A percentile compares a stretch with the other conserved stretches of the same genome.
Evolutionary conservation across 192 early-diverging fungal species (phyloP).

Genomic region (Mortierella antarctica): DNA sequence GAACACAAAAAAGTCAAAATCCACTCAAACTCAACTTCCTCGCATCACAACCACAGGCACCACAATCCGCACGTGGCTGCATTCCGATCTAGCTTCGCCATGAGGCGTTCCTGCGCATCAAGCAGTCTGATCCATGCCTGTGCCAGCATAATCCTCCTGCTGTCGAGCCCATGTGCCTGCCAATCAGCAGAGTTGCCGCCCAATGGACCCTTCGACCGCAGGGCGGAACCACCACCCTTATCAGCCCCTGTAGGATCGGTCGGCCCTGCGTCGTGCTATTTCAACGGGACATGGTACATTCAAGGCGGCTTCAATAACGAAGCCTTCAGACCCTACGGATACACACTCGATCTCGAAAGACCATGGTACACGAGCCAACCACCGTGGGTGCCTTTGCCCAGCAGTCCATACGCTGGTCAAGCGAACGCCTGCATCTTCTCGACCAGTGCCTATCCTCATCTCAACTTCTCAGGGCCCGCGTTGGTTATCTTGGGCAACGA

Average conservation of each 20-base stretch:
- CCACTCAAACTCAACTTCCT: no score
- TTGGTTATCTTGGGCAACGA: slow-evolving; percentile 22
- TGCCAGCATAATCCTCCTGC: no score
- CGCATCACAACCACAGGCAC: no score
- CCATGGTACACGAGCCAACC: slow-evolving; percentile 12
- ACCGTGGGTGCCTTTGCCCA: slow-evolving; percentile 1
- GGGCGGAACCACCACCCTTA: background rate
- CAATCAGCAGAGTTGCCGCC: no score
- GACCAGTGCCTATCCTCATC: background rate
- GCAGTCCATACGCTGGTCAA: no score
- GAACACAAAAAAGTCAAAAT: no score
- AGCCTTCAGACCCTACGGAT: background rate
- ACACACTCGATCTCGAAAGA: slow-evolving; percentile 8
- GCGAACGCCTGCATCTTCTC: slow-evolving; percentile 1
- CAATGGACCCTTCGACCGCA: no score
- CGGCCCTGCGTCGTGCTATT: slow-evolving; percentile 8
- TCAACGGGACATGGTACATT: slow-evolving; percentile 21
- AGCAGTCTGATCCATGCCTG: no score
- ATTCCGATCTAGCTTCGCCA: no score
- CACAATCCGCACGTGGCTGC: no score
- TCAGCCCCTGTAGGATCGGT: background rate
- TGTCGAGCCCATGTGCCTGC: no score
- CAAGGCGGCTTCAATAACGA: slow-evolving; percentile 14
- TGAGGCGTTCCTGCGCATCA: no score
- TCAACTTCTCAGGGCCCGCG: background rate